Base-by-base conservation (phyloP, 257 asterid species). In the Petunia secreta region DNA sequence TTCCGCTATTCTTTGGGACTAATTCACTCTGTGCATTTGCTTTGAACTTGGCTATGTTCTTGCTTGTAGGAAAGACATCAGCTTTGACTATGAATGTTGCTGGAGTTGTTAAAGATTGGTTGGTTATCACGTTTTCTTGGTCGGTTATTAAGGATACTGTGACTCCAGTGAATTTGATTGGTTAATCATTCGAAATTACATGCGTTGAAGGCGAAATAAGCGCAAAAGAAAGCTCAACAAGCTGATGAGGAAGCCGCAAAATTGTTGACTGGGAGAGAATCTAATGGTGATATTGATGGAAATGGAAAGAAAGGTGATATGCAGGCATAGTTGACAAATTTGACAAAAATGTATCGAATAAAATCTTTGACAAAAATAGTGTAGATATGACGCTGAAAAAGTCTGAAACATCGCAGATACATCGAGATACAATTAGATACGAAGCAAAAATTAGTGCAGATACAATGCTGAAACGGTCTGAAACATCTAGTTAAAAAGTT, bases 1-100 rank as follows among this genome's bases (percentile, higher is more conserved):
- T 25, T 25, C 25, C 25, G 25, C 25, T 25, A 25, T 25, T 25
- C 4, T 80, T 80, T n/a, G 83, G 83, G 34, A 80, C 83, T 3
- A 80, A 80, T 73, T 80, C 25, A 25, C 25, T 25, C 25, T 25
- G 25, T 25, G 25, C 25, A 25, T 25, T 25, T 25, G 25, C 25
- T 6, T 52, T 80, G 73, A 73, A 80, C 48, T 79, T 80, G 15
- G 79, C 79, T 1, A 79, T 80, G 7, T 80, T 80, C 50, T 68
- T 80, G 53, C 79, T 80, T 60, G 83, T 80, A 9, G 83, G 83
- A 3, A 80, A 80, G 74, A 69, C 83, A 1, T 80, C 79, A 48
- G 79, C 83, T 34, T 63, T 80, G 80, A 80, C 83, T 13, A 73
- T 80, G 83, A 80, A 80, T 43, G 83, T 80, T 11, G 83, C 83